Conservation (phyloP, 352 stramenopile genomes). For the Phytophthora idaei region DNA sequence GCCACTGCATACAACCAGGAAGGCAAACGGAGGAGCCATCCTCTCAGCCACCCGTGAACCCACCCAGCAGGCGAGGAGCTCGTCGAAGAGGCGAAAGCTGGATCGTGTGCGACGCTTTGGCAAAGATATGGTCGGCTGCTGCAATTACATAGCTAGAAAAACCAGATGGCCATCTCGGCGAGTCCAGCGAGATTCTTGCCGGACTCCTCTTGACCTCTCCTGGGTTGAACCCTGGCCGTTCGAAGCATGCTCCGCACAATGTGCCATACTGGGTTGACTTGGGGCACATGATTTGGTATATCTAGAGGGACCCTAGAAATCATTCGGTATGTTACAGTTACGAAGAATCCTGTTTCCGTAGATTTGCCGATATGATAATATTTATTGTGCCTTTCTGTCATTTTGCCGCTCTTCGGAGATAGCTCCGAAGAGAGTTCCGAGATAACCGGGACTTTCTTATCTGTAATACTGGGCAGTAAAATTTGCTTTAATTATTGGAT, state of each 20-base stretch:
- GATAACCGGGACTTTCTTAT: no score
- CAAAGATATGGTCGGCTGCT: constrained; percentile 10
- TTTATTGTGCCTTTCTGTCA: no score
- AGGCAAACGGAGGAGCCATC: background rate
- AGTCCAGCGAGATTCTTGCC: background rate
- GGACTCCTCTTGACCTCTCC: constrained; percentile 7
- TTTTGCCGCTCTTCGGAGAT: no score
- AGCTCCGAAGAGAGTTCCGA: no score
- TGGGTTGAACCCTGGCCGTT: constrained; percentile 6
- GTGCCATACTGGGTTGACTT: no score
- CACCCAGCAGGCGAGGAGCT: constrained; percentile 4
- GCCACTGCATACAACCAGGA: background rate
- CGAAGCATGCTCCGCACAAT: background rate
- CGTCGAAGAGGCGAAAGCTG: background rate
- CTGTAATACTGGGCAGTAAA: no score
- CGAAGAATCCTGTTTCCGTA: no score
- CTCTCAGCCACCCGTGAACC: constrained; percentile 5
- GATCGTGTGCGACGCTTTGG: constrained; percentile 10
- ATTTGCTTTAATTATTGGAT: no score
- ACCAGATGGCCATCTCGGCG: background rate
- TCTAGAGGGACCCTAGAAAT: no score
- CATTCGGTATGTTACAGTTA: no score
- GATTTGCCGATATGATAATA: no score
- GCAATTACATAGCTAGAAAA: background rate
- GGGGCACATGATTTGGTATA: no score